Percentiles rank a stretch among this genome's conserved stretches.
These are phyloP conservation scores for Neonothopanus nambi DNA, from an alignment of 1,284 basidiomycete species.

Conservation along the genomic window DNA sequence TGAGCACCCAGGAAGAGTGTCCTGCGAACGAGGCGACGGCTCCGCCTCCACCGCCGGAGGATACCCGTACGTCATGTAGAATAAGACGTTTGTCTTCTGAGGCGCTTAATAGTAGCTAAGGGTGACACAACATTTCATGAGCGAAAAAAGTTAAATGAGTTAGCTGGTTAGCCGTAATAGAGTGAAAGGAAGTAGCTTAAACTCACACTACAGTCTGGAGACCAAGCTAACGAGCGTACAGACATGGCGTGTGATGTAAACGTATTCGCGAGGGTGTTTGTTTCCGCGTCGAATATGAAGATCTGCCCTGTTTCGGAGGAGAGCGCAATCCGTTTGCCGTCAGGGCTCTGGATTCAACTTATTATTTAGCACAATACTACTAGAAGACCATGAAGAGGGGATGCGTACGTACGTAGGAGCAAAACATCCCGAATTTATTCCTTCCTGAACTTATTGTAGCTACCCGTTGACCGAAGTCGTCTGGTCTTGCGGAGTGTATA, in stretches of 20 bases:
- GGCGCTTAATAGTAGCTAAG: slow-evolving; percentile 76
- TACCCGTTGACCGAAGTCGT: slow-evolving; percentile 62
- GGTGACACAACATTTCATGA: neutral
- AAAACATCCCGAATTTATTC: slow-evolving; percentile 80
- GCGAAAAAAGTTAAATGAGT: neutral
- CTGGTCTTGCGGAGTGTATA: slow-evolving; percentile 61
- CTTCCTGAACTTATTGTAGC: slow-evolving; percentile 65
- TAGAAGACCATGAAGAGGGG: neutral
- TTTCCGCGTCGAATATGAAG: slow-evolving; percentile 76
- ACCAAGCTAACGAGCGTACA: slow-evolving; percentile 83
- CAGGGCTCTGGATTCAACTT: slow-evolving; percentile 90
- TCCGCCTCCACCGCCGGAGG: slow-evolving; percentile 73
- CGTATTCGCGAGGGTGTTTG: slow-evolving; percentile 60
- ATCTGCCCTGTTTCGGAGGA: slow-evolving; percentile 82
- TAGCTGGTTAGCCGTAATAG: neutral
- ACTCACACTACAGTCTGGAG: slow-evolving; percentile 63
- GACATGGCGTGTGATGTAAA: slow-evolving; percentile 86
- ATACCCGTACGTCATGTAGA: slow-evolving; percentile 77
- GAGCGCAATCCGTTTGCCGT: slow-evolving; percentile 77
- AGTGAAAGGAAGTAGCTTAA: neutral
- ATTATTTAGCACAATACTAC: no score
- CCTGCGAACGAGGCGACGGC: slow-evolving; percentile 77
- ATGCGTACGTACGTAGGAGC: slow-evolving; percentile 62
- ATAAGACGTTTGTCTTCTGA: slow-evolving; percentile 88
- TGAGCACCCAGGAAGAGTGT: slow-evolving; percentile 86